Conservation (phyloP, 148 eudicot species). For the Oxyria digyna region DNA sequence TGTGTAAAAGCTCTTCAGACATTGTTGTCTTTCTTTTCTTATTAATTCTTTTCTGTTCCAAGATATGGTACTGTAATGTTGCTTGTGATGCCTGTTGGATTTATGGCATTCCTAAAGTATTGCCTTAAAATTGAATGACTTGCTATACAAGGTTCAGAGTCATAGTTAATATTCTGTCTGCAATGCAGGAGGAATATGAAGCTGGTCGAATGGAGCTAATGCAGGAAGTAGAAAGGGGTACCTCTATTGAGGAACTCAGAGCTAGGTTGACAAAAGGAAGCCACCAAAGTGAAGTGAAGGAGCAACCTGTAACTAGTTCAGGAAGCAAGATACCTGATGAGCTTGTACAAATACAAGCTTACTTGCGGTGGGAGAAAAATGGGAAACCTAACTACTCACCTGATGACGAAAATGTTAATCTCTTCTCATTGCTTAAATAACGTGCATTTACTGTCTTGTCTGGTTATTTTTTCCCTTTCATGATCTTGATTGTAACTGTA, state of each 20-base stretch:
- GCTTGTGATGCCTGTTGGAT: not conserved
- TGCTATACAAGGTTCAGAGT: too few species aligned
- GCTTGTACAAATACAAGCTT: constrained; percentile 59
- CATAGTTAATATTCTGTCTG: not conserved
- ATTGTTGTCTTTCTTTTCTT: not conserved
- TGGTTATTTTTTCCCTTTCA: not conserved
- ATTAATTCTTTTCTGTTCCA: not conserved
- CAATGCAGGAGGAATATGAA: constrained; percentile 69
- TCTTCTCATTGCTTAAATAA: not conserved
- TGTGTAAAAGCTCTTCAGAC: not conserved
- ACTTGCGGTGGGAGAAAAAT: constrained; percentile 63
- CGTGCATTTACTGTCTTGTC: not conserved
- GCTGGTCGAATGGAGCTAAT: constrained; percentile 72
- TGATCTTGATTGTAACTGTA: constrained; percentile 6
- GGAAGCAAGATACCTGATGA: constrained; percentile 46
- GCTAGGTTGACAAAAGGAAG: constrained; percentile 44
- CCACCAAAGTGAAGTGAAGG: constrained; percentile 24
- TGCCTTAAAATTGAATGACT: too few species aligned
- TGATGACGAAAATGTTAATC: constrained; percentile 47
- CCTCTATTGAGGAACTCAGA: constrained; percentile 55
- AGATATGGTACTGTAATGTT: not conserved
- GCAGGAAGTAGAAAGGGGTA: constrained; percentile 64
- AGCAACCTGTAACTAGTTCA: constrained; percentile 19
- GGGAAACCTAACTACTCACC: constrained; percentile 68
- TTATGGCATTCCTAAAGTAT: too few species aligned